Evolutionary conservation across 23 red algal species (phyloP).

Genomic region (Agarophyton chilense): DNA sequence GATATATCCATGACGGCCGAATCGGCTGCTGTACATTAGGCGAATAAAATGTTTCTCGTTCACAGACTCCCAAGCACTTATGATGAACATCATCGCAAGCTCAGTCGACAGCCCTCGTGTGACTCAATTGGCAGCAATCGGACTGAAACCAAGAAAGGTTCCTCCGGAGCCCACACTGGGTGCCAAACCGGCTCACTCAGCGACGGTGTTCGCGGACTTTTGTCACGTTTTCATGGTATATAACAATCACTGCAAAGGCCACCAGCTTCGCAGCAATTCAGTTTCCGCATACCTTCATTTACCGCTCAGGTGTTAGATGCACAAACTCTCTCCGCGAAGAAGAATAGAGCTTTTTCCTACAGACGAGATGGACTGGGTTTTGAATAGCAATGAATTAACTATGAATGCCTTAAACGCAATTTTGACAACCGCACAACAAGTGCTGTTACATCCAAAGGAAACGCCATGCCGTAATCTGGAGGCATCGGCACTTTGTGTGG

Average conservation of each 20-base stretch:
- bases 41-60: slow-evolving; percentile 66
- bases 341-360: background rate
- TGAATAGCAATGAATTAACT: background rate
- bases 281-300: background rate
- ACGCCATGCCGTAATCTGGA: background rate
- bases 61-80: slow-evolving; percentile 29
- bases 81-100: slow-evolving; percentile 55
- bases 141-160: background rate
- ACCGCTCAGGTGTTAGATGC: background rate
- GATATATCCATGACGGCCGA: slow-evolving; percentile 28
- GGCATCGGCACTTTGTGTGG: background rate
- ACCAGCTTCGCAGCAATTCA: background rate
- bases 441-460: background rate
- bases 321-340: background rate
- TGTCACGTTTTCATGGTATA: background rate
- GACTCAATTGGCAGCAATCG: background rate
- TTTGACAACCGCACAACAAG: background rate
- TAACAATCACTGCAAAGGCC: background rate
- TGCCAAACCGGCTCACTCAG: too few relatives aligned
- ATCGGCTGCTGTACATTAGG: slow-evolving; percentile 65
- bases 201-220: background rate
- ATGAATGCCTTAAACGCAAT: background rate
- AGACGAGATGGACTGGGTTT: background rate
- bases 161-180: background rate
- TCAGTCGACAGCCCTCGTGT: slow-evolving; percentile 19